Percentiles rank a stretch among this genome's conserved stretches.
Conservation (phyloP, 768 basidiomycete genomes). For the Phaeolepiota aurea region DNA sequence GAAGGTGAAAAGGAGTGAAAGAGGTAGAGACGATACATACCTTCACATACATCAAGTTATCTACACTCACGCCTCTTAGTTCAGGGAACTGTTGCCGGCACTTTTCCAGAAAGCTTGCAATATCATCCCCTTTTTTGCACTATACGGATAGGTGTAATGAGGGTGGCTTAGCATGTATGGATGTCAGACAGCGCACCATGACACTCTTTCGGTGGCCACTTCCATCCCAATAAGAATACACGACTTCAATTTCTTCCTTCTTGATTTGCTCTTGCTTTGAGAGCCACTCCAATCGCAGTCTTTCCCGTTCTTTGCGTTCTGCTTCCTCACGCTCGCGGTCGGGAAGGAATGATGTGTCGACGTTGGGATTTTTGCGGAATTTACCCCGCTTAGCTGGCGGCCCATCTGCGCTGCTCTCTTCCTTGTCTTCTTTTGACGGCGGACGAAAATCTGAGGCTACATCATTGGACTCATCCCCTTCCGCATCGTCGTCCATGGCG, state of each 20-base stretch:
- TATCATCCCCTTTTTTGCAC: constrained; percentile 96
- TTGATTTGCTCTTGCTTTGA: constrained; percentile 55
- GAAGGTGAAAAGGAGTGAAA: constrained; percentile 6
- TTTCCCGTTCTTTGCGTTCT: constrained; percentile 83
- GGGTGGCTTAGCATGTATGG: background rate
- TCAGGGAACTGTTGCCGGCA: constrained; percentile 92
- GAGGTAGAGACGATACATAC: constrained; percentile 25
- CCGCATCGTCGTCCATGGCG: constrained; percentile 69
- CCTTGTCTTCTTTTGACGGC: constrained; percentile 26
- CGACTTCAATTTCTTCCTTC: constrained; percentile 76
- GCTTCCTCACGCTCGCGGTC: constrained; percentile 95
- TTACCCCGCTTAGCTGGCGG: constrained; percentile 63
- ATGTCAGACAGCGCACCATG: constrained; percentile 43
- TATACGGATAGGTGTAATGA: constrained; percentile 19
- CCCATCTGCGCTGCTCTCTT: constrained; percentile 29
- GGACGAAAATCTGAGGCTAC: constrained; percentile 18
- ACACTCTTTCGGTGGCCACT: constrained; percentile 94
- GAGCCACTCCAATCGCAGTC: constrained; percentile 88
- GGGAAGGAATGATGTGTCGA: constrained; percentile 96
- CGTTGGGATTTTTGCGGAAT: constrained; percentile 90
- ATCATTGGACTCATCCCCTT: constrained; percentile 27
- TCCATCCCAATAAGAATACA: constrained; percentile 98
- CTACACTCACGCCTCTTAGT: constrained; percentile 80
- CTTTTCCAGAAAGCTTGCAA: constrained; percentile 84
- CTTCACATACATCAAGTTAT: constrained; percentile 99